These are phyloP conservation scores for Dactylellina drechsleri DNA, from an alignment of 2,329 filamentous ascomycete species.

Conservation along the genomic window DNA sequence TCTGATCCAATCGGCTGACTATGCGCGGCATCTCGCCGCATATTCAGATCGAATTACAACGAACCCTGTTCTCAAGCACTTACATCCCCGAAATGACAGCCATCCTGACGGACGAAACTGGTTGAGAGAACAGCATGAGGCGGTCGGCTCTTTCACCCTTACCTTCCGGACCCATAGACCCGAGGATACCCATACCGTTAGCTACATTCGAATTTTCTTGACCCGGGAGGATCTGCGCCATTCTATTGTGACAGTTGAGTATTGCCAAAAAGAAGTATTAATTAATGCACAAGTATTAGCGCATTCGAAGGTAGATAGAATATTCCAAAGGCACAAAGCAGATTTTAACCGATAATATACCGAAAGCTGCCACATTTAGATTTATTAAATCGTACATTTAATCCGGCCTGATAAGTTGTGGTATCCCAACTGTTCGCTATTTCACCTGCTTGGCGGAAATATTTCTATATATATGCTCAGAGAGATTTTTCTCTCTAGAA, in stretches of 20 bases:
- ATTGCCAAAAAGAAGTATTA: too few species aligned
- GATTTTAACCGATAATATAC: conserved; percentile 54
- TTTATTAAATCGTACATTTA: conserved; percentile 10
- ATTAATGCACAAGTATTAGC: background rate
- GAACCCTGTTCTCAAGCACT: too few species aligned
- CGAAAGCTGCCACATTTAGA: conserved; percentile 28
- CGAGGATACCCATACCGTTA: conserved; percentile 8
- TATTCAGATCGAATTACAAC: too few species aligned
- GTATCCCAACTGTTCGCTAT: conserved; percentile 9
- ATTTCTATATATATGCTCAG: conserved; percentile 15
- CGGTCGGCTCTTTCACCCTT: conserved; percentile 30
- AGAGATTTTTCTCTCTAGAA: background rate
- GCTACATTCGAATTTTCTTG: conserved; percentile 33
- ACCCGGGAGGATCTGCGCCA: conserved; percentile 15
- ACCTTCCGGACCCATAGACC: conserved; percentile 42
- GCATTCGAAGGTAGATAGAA: conserved; percentile 20
- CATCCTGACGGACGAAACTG: background rate
- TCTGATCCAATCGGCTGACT: too few species aligned
- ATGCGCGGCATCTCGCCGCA: too few species aligned
- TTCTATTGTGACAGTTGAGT: background rate
- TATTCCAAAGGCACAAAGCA: conserved; percentile 3
- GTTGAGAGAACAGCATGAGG: background rate
- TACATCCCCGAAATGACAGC: background rate
- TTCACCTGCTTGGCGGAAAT: conserved; percentile 8
- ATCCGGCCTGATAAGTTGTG: conserved; percentile 12